Percentiles rank a stretch among this genome's conserved stretches.
Evolutionary conservation across 441 rosid genomes (phyloP).

Genomic region (Arabidopsis hybrid): DNA sequence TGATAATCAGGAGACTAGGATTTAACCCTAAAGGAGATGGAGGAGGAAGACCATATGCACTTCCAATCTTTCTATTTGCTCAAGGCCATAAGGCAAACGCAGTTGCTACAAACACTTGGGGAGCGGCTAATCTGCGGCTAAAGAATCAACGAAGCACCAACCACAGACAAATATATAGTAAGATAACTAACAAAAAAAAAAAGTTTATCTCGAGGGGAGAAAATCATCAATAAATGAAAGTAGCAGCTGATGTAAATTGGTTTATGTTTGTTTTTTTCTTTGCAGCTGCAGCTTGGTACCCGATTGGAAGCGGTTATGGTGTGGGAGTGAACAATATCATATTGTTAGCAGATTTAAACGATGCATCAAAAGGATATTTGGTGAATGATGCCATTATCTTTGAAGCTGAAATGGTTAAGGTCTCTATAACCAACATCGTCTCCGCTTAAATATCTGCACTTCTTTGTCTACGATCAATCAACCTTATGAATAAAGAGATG

Average conservation of each 20-base stretch:
- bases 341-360: too few relatives aligned
- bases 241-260: not conserved
- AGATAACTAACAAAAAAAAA: constrained; percentile 1
- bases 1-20: constrained; percentile 41
- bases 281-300: constrained; percentile 35
- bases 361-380: too few relatives aligned
- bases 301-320: too few relatives aligned
- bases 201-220: not conserved
- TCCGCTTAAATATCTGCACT: constrained; percentile 1
- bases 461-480: constrained; percentile 2
- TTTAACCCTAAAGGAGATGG: constrained; percentile 45
- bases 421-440: constrained; percentile 45
- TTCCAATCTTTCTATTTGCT: constrained; percentile 33
- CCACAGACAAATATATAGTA: constrained; percentile 39
- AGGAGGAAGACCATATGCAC: constrained; percentile 35
- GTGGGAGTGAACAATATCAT: too few relatives aligned
- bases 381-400: too few relatives aligned
- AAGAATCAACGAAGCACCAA: constrained; percentile 39
- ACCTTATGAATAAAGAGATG: not conserved
- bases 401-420: constrained; percentile 40
- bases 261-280: not conserved
- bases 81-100: constrained; percentile 35
- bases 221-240: not conserved
- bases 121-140: constrained; percentile 37
- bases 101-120: constrained; percentile 40